Evolutionary conservation across 345 rosid species (phyloP), one percentile per base, ranked within the genome.

Genomic region (Cardamine chenopodiifolia): DNA sequence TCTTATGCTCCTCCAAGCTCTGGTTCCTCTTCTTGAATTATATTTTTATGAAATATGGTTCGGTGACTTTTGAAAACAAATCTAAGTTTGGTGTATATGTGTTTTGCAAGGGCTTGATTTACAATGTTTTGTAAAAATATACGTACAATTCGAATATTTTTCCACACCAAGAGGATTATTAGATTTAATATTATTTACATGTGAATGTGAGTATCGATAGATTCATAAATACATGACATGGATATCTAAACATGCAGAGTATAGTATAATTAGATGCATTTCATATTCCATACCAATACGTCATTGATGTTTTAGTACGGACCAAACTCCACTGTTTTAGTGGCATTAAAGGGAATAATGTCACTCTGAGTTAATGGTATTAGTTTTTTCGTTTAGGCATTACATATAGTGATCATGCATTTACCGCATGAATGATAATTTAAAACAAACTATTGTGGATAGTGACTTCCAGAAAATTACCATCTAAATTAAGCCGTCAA

Each of bases 1-100:
- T 73, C 85, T 9, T 73, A 86, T 44, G 4, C 83, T 26, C 79
- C 87, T 3, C 62, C 89, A 2, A 80, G 80, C 23, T 72, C 73
- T 40, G 74, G 53, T 29, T 75, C 74, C 63, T 61, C 74, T 1
- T 58, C 73, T 59, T 74, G 53, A 66, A 35, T 59, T 53, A 42
- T 9, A 20, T 14, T 14, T 35, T 57, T 74, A 14, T 45, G 3
- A 54, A 10, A 29, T 19, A 52, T 44, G 52, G 29, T 50, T 62
- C 2, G 25, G 29, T 72, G 42, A 44, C 52, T 50, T 72, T 39
- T 25, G 19, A 59, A 31, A 32, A 56, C 18, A n/a, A 56, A 10
- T 29, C 20, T n/a, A 34, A 34, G 10, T 35, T 34, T 12, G 47
- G 29, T 60, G 47, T 37, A 37, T 37, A 7, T 60, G 65, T 60